Base-by-base conservation (phyloP, 169 alveolate species). In the Eimeria tenella region DNA sequence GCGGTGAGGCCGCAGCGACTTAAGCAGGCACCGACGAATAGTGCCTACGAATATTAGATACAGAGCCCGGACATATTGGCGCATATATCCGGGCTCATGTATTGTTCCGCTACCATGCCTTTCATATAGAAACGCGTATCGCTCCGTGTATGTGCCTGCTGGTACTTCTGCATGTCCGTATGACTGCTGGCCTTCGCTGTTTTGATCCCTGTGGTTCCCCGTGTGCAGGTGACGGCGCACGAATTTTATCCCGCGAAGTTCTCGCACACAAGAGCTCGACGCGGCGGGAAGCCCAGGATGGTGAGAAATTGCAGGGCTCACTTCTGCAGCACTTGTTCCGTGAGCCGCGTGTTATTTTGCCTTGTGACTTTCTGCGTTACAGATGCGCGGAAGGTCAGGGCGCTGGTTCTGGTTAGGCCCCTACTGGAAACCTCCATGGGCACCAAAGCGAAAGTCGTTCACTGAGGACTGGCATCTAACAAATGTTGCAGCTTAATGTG, bases 401-500 rank as follows among this genome's bases (percentile, higher is more conserved):
- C 87, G 87, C 42, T 91, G 94, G 94, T 86, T 77, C 86, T 91
- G 94, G 94, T 75, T 91, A 31, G 94, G 94, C 17, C 94, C 94
- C 25, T 77, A 91, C 77, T 91, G 94, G 94, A 91, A 79, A 25
- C 94, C 94, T 2, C 94, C 91, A 1, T 91, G 94, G 94, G 94
- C 94, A 17, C 94, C 94, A 3, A 56, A 42, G 58, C 58, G 75
- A 15, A 83, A 11, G 23, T 83, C 90, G 58, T 23, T 60, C 21
- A 55, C 65, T 42, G 90, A 83, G 58, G 75, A 60, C 23, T 83
- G 90, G 90, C 90, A 83, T 5, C 60, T 83, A 31, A 83, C 90
- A 11, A 83, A 83, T 31, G 90, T 8, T 31, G 79, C 90, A n/a
- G 90, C 90, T 4, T 83, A 83, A 60, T 5, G 13, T 31, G 42